Conservation (phyloP, 441 rosid genomes). For the Jatropha multifida region DNA sequence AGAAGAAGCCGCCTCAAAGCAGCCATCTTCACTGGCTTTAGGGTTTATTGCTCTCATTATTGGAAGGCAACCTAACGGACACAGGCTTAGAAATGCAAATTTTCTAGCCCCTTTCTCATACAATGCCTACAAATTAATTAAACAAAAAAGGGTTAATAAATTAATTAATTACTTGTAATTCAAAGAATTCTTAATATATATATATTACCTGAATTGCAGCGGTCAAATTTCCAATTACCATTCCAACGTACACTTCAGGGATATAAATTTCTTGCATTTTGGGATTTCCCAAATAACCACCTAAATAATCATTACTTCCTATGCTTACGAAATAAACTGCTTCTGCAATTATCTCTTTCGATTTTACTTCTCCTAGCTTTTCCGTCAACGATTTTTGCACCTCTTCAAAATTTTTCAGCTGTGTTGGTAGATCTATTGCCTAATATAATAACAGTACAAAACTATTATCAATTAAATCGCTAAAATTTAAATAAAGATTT, state of each 20-base stretch:
- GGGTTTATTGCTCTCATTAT: slow-evolving; percentile 43
- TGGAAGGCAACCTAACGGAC: slow-evolving; percentile 54
- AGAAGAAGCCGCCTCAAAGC: slow-evolving; percentile 45
- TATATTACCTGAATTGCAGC: slow-evolving; percentile 37
- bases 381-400: slow-evolving; percentile 36
- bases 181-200: not conserved
- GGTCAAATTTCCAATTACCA: slow-evolving; percentile 63
- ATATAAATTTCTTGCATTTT: slow-evolving; percentile 31
- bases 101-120: slow-evolving; percentile 54
- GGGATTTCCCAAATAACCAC: slow-evolving; percentile 45
- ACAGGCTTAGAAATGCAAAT: slow-evolving; percentile 46
- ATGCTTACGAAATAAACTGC: slow-evolving; percentile 56
- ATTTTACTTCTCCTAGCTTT: slow-evolving; percentile 34
- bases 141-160: not conserved
- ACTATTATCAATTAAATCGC: no score
- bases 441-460: not conserved
- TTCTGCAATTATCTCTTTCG: slow-evolving; percentile 35
- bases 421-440: slow-evolving; percentile 47
- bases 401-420: slow-evolving; percentile 36
- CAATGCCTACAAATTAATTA: slow-evolving; percentile 32
- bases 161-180: not conserved
- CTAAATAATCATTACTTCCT: slow-evolving; percentile 60
- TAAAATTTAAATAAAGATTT: no score
- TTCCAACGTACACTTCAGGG: slow-evolving; percentile 38
- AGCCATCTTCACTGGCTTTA: slow-evolving; percentile 31